Evolutionary conservation across 2,329 filamentous ascomycete species (phyloP).

Genomic region (Aspergillus fijiensis): DNA sequence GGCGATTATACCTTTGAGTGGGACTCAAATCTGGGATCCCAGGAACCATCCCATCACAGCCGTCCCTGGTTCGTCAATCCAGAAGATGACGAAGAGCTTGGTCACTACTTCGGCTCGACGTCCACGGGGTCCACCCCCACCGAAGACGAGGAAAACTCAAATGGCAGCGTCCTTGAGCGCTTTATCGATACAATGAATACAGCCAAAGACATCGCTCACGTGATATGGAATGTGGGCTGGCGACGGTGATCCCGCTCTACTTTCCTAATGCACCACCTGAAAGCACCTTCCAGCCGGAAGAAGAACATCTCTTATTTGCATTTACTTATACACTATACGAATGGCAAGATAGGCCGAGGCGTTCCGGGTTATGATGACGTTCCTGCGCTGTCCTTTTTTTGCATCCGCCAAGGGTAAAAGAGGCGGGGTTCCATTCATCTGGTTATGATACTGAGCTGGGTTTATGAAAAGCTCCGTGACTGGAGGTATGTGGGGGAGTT

Average conservation of each 20-base stretch:
- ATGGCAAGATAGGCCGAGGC: slow-evolving; percentile 2
- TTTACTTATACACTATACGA: slow-evolving; percentile 2
- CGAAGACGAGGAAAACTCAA: slow-evolving; percentile 67
- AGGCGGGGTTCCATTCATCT: background rate
- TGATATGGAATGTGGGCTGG: slow-evolving; percentile 68
- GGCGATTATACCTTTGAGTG: slow-evolving; percentile 49
- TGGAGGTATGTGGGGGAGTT: background rate
- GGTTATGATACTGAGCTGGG: too few relatives aligned
- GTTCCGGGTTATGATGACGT: background rate
- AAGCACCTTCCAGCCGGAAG: background rate
- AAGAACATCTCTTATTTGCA: slow-evolving; percentile 1
- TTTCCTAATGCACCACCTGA: background rate
- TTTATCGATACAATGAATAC: slow-evolving; percentile 76
- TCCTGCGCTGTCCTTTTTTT: background rate
- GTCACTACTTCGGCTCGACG: slow-evolving; percentile 70
- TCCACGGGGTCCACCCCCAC: slow-evolving; percentile 84
- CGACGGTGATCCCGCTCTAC: slow-evolving; percentile 42
- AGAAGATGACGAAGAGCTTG: slow-evolving; percentile 55
- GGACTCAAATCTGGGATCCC: slow-evolving; percentile 34
- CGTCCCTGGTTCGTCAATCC: slow-evolving; percentile 36
- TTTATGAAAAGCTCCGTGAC: background rate
- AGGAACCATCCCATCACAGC: slow-evolving; percentile 14
- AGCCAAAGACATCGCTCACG: slow-evolving; percentile 63
- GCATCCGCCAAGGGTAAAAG: background rate
- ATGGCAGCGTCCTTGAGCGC: slow-evolving; percentile 69